Evolutionary conservation across 768 basidiomycete genomes (phyloP), one percentile per base, ranked within the genome.

Genomic region (Boletellus ananiceps): DNA sequence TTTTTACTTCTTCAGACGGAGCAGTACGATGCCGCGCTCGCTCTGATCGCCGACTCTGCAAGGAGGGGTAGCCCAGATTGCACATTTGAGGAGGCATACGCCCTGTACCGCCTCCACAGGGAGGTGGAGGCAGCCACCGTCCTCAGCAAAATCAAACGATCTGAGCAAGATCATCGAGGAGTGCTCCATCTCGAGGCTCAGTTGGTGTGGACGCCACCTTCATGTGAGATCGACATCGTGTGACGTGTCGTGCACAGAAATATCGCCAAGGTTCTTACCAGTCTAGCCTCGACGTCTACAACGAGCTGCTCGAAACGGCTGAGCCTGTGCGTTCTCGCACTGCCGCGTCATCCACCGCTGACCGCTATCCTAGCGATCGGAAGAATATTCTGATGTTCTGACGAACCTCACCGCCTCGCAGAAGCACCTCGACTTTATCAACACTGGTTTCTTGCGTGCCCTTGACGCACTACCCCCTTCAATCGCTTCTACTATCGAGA

Each of bases 1-100:
- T 93, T 90, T 67, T 71, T 95, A 31, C 75, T 93, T 32, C 71
- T 95, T 41, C 92, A 95, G 59, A 90, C 85, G 1, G 93, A 94
- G 63, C 84, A 85, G 51, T 91, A 93, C 60, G 68, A 74, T 5
- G 60, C 74, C 12, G 92, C 93, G 4, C 73, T 95, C 8, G 66
- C 72, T 3, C 70, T 93, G 37, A 75, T 87, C 55, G 54, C 64
- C 55, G 51, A 63, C 33, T 50, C 55, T 42, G 46, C 47, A 19
- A 31, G 41, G 40, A 41, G 46, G 6, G 44, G 45, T 14, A 37
- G 53, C 25, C 42, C 52, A 31, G 57, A 65, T 34, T 45, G 56
- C 33, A 69, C 71, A 9, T 84, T 92, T 65, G 90, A 93, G 68
- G 74, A 76, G 47, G 85, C 88, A 3, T 96, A 96, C 62, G 80